Evolutionary conservation across 2,329 filamentous ascomycete species (phyloP).

Genomic region (Xylariaceae sp.): DNA sequence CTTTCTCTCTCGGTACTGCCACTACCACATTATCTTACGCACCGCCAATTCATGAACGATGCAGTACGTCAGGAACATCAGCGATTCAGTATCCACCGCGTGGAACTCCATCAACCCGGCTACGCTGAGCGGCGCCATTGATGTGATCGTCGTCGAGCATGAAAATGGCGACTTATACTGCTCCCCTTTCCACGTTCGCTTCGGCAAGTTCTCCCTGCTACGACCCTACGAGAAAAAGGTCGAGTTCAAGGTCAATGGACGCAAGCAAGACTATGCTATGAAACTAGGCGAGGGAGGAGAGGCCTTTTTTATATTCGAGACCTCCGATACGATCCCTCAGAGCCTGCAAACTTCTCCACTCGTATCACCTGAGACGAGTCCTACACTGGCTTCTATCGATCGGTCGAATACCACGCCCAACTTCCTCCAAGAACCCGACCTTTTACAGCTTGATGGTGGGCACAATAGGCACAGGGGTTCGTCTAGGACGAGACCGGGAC

Average conservation of each 20-base stretch:
- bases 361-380: slow-evolving; percentile 83
- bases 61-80: slow-evolving; percentile 97
- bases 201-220: slow-evolving; percentile 95
- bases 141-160: slow-evolving; percentile 96
- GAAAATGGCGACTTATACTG: slow-evolving; percentile 85
- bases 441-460: slow-evolving; percentile 56
- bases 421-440: slow-evolving; percentile 62
- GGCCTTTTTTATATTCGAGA: slow-evolving; percentile 98
- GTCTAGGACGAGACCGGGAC: slow-evolving; percentile 41
- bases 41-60: slow-evolving; percentile 44
- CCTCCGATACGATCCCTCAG: slow-evolving; percentile 83
- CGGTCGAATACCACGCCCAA: slow-evolving; percentile 29
- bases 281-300: slow-evolving; percentile 96
- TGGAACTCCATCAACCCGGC: slow-evolving; percentile 99
- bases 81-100: slow-evolving; percentile 92
- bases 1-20: not conserved
- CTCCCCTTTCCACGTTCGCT: slow-evolving; percentile 97
- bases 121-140: slow-evolving; percentile 93
- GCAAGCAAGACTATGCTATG: slow-evolving; percentile 92
- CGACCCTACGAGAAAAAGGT: slow-evolving; percentile 98
- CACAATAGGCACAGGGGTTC: slow-evolving; percentile 35
- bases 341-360: slow-evolving; percentile 91
- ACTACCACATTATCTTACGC: not conserved
- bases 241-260: slow-evolving; percentile 90
- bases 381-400: slow-evolving; percentile 54